Conservation (phyloP, 768 basidiomycete genomes). For the Kondoa malvinella region DNA sequence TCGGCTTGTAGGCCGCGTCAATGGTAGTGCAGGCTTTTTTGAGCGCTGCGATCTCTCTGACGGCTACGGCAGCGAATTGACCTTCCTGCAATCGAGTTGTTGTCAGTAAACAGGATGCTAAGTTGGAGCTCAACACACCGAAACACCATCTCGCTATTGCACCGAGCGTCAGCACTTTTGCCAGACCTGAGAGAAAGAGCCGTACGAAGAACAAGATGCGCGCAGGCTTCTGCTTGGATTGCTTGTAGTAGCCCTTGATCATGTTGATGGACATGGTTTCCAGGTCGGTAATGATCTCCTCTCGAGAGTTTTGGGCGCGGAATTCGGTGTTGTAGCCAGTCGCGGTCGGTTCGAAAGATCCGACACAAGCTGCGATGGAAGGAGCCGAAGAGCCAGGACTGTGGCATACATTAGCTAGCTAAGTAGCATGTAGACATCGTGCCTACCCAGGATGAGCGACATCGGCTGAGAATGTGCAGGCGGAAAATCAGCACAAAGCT, state of each 20-base stretch:
- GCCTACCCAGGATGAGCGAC: not conserved
- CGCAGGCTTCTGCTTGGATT: conserved; percentile 6
- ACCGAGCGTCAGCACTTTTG: not conserved
- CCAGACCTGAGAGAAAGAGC: conserved; percentile 7
- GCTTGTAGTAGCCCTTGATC: conserved; percentile 10
- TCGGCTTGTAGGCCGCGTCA: conserved; percentile 3
- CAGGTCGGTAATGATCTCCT: conserved; percentile 16
- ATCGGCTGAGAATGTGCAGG: not conserved
- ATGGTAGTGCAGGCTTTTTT: conserved; percentile 11
- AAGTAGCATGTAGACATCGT: not conserved
- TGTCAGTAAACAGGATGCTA: not conserved
- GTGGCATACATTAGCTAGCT: conserved; percentile 2
- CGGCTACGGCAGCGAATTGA: conserved; percentile 14
- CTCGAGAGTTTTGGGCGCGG: conserved; percentile 9
- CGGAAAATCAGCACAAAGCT: not conserved
- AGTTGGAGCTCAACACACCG: not conserved
- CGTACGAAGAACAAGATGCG: conserved; percentile 17
- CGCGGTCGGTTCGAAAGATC: conserved; percentile 4
- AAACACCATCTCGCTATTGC: not conserved
- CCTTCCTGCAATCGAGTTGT: conserved; percentile 3
- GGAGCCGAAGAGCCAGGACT: conserved; percentile 13
- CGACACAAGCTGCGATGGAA: conserved; percentile 20
- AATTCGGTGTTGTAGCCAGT: conserved; percentile 14
- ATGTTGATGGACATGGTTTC: conserved; percentile 1
- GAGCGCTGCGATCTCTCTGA: conserved; percentile 12